Percentiles rank a stretch among this genome's conserved stretches.
phyloP scores from a whole-genome alignment of 73 alveolate species.

The Paramecium sonneborni region DNA sequence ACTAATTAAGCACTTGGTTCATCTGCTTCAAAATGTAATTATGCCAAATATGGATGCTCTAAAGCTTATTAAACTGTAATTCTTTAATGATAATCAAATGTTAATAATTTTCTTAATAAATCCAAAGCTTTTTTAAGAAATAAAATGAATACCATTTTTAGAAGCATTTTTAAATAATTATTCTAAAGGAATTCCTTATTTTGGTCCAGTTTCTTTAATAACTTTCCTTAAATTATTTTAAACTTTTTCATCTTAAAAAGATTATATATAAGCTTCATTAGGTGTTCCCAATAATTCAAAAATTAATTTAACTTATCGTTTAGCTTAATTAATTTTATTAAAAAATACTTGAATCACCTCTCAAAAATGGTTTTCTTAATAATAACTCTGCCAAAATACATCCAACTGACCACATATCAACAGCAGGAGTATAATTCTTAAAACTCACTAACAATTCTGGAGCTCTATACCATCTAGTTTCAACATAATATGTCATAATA shows the following conservation, averaged over 20 bases:
- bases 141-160: background rate
- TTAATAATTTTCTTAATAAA: conserved; percentile 36
- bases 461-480: conserved; percentile 89
- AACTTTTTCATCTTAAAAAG: conserved; percentile 40
- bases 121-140: background rate
- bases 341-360: conserved; percentile 66
- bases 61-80: conserved; percentile 87
- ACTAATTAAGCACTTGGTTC: conserved; percentile 63
- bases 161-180: conserved; percentile 50
- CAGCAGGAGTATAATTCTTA: conserved; percentile 63
- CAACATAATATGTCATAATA: conserved; percentile 78
- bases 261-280: conserved; percentile 44
- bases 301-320: conserved; percentile 68
- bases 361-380: conserved; percentile 71
- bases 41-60: conserved; percentile 84
- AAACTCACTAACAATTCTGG: conserved; percentile 78
- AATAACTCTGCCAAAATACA: conserved; percentile 80
- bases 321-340: background rate
- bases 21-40: conserved; percentile 70
- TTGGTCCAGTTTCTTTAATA: conserved; percentile 44
- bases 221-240: conserved; percentile 49
- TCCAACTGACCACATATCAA: conserved; percentile 89
- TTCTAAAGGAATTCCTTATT: conserved; percentile 44
- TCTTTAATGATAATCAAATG: conserved; percentile 81
- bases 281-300: conserved; percentile 78